phyloP scores from a whole-genome alignment of 2,329 filamentous ascomycete species.

The Rhinocladiella mackenziei region DNA sequence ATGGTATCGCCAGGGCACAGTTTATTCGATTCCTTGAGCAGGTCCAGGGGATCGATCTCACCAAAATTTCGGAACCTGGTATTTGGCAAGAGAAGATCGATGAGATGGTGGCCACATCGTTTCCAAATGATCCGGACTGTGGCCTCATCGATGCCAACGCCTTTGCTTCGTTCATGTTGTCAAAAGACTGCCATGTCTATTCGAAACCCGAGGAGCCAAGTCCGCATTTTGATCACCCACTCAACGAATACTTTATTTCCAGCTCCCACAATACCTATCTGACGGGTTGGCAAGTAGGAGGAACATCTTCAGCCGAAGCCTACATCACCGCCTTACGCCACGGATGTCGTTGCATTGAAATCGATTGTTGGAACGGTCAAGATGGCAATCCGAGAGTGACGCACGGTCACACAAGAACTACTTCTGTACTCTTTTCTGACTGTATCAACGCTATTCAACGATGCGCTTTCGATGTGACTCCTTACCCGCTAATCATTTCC shows the following conservation, averaged over 20 bases:
- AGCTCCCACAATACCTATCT: conserved; percentile 99
- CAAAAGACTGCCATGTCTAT: conserved; percentile 67
- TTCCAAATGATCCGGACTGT: conserved; percentile 10
- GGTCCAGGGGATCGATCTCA: conserved; percentile 71
- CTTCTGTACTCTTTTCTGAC: conserved; percentile 81
- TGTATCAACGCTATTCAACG: conserved; percentile 91
- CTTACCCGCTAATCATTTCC: conserved; percentile 87
- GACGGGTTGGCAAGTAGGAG: conserved; percentile 81
- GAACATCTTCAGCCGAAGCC: conserved; percentile 87
- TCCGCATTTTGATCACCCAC: conserved; percentile 69
- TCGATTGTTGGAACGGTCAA: conserved; percentile 95
- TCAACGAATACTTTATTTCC: conserved; percentile 97
- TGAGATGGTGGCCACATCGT: conserved; percentile 18
- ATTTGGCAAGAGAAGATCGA: conserved; percentile 26
- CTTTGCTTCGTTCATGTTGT: conserved; percentile 73
- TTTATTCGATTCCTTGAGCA: conserved; percentile 73
- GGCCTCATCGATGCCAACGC: conserved; percentile 66
- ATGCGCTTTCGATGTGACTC: conserved; percentile 85
- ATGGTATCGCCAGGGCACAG: conserved; percentile 64
- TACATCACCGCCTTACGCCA: conserved; percentile 86
- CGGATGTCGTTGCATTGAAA: conserved; percentile 91
- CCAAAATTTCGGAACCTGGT: conserved; percentile 47
- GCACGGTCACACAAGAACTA: conserved; percentile 86
- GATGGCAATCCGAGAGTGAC: conserved; percentile 85
- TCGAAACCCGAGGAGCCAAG: conserved; percentile 54